Base-by-base conservation (phyloP, 129 eudicot species). In the Glebionis coronaria region DNA sequence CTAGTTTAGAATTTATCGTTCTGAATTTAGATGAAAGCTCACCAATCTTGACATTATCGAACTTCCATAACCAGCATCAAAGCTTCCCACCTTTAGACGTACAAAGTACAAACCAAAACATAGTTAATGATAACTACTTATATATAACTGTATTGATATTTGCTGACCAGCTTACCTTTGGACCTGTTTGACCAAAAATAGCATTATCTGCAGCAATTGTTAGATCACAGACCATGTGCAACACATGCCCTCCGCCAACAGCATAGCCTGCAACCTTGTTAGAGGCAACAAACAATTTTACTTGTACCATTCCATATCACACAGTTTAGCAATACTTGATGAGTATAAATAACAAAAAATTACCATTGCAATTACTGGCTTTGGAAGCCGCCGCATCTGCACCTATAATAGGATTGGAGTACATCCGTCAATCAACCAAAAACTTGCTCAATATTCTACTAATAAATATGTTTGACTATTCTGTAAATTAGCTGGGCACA, bases 301-400 rank as follows among this genome's bases (percentile, higher is more conserved):
- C 15, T 45, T 16, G 42, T 16, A 27, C 51, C 14, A 29, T 15
- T 3, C 29, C 5, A 49, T 44, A 46, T 16, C 46, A 56, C 67
- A 56, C 67, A 28, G 50, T 31, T 50, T 16, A 73, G 1, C 16
- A 21, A 35, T 9, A 27, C 6, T 23, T 44, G 68, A 12, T 31
- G 72, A 73, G 18, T 49, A 47, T 42, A 46, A 60, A 64, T 9
- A 60, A 14, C 10, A 14, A 40, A 74, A n/a, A 25, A 16, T 65
- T 93, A 93, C 98, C 98, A 93, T 93, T 56, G 98, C 98, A 52
- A 93, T 93, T 3, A 93, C 98, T 57, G 98, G 98, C 68, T 93
- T 93, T 46, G 98, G 97, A 68, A 88, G 92, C 12, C 98, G 84
- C 11, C 98, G 87, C 16, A 93, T 93, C 46, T 93, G 97, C 74